These are phyloP conservation scores for Neopestalotiopsis rosae DNA, from an alignment of 2,329 filamentous ascomycete species.

Conservation along the genomic window DNA sequence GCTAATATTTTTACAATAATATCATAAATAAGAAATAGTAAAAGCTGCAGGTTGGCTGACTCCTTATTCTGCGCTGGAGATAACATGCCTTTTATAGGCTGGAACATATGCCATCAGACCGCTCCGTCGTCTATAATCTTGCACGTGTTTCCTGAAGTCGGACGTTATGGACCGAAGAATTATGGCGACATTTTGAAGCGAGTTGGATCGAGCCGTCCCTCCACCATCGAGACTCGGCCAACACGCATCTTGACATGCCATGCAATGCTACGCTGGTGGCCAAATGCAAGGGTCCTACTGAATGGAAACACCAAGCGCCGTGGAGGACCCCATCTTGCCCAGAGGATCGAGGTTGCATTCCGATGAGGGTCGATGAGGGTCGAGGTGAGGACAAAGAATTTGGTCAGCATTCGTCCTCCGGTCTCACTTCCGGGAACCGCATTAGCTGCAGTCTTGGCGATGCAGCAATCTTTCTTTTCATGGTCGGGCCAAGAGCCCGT, in stretches of 20 bases:
- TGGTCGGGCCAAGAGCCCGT: not conserved
- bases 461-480: not conserved
- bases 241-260: not conserved
- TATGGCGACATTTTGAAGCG: not conserved
- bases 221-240: not conserved
- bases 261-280: slow-evolving; percentile 4
- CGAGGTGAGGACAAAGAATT: slow-evolving; percentile 5
- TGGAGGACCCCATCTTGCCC: not conserved
- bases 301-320: not conserved
- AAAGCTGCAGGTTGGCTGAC: not conserved
- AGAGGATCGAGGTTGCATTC: not conserved
- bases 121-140: not conserved
- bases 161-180: slow-evolving; percentile 5
- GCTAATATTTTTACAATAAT: not conserved
- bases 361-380: not conserved
- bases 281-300: not conserved
- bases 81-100: not conserved
- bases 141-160: not conserved
- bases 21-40: not conserved
- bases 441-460: slow-evolving; percentile 12
- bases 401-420: slow-evolving; percentile 4
- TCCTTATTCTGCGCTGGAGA: not conserved
- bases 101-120: not conserved
- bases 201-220: not conserved
- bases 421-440: slow-evolving; percentile 4